These are phyloP conservation scores for Auricularia heimuer DNA, from an alignment of 768 basidiomycete species.

Conservation along the genomic window DNA sequence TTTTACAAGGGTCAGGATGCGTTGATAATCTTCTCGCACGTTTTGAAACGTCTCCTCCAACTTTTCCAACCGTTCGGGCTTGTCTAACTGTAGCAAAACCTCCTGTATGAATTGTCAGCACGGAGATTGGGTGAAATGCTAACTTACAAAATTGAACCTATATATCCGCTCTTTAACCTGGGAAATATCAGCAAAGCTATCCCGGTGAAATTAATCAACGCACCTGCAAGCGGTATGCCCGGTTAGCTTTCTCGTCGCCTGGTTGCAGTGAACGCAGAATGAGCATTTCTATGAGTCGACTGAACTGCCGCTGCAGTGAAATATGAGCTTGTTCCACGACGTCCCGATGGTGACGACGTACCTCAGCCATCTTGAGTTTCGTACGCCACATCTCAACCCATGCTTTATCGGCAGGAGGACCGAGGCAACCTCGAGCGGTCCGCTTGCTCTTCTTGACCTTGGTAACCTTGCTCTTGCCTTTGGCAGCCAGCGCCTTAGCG, in stretches of 20 bases:
- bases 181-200: background rate
- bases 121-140: background rate
- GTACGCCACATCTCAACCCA: constrained; percentile 76
- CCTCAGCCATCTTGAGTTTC: constrained; percentile 83
- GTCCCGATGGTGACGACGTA: constrained; percentile 26
- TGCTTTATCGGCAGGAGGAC: constrained; percentile 63
- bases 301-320: constrained; percentile 73
- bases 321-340: constrained; percentile 7
- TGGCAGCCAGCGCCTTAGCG: background rate
- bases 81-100: constrained; percentile 77
- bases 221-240: constrained; percentile 65
- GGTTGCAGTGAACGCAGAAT: constrained; percentile 63
- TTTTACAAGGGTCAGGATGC: constrained; percentile 54
- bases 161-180: constrained; percentile 87
- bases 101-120: constrained; percentile 40
- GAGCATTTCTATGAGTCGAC: constrained; percentile 86
- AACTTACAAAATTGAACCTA: constrained; percentile 79
- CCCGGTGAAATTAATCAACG: background rate
- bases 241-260: constrained; percentile 40
- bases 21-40: constrained; percentile 74
- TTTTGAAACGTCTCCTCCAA: constrained; percentile 87
- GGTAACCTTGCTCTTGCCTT: constrained; percentile 23
- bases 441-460: constrained; percentile 14
- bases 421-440: constrained; percentile 46
- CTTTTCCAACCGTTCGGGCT: constrained; percentile 77